Evolutionary conservation across 139 green algal genomes (phyloP), one percentile per base, ranked within the genome.

Genomic region (Tetraselmis striata): DNA sequence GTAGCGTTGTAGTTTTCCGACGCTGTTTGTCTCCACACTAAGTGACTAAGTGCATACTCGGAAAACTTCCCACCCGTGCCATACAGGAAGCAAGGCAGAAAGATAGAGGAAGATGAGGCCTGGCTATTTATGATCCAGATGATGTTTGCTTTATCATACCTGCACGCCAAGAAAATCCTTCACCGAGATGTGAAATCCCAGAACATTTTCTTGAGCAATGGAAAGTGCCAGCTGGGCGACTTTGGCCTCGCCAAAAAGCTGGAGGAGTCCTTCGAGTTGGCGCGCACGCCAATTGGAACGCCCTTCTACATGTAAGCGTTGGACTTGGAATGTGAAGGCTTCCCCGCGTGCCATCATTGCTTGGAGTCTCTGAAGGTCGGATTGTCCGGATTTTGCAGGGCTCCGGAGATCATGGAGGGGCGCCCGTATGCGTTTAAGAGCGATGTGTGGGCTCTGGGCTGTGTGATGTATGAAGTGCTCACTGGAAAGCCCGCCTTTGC

Each of bases 381-480:
- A 2, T 27, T 18, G 25, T 81, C 31, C 2, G 31, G 2, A 11
- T 81, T 29, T n/a, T 29, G 11, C 26, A 25, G 81, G 74, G 67
- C 74, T 2, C 79, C 58, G 5, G 58, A 78, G 58, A 31, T 78
- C 23, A 30, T 78, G 23, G 23, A 78, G n/a, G 67, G 59, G 24
- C 76, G 76, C 11, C 79, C 79, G 24, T 83, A 83, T 45, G 30
- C 28, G 24, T 83, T 67, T 45, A 83, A 83, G 59, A 30, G 58
- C 1, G 79, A 83, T 45, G 23, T 83, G 58, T 83, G 79, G 79
- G 59, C 79, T 1, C 79, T 83, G n/a, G 79, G 79, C 27, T 83
- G 79, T 45, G 67, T 83, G 1, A 76, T 83, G 25, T 83, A 78
- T 32, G 79, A 83, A 45, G 29, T 78, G 58, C 29, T 78, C 11